Evolutionary conservation across 352 stramenopile genomes (phyloP), one percentile per base, ranked within the genome.

Genomic region (Pythium rishiriense): DNA sequence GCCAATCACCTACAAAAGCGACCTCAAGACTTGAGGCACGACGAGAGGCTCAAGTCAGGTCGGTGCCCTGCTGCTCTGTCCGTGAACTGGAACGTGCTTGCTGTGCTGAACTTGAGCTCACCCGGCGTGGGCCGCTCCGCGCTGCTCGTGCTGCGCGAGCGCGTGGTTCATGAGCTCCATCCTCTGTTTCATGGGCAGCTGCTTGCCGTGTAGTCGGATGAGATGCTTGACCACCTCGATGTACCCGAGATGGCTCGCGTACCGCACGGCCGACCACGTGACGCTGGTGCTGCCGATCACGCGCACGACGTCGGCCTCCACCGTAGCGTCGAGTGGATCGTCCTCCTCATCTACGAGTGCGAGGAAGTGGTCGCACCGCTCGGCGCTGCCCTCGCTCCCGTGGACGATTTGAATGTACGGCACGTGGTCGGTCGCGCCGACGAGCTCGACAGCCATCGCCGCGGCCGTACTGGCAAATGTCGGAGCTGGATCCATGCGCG

Each of bases 171-270:
- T 4, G 14, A 62, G 42, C 29, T 35, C 19, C 42, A 62, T 41
- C 15, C 55, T 28, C 21, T 62, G 42, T 28, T 42, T 54, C 22
- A 54, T 42, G 5, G 42, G 42, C n/a, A 62, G 19, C 25, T 55
- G 55, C 41, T 55, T 62, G 28, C 55, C 55, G 28, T 46, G 43
- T 2, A 7, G 35, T 3, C 50, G 45, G 43, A 62, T 50, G 3
- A 62, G 55, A 11, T 46, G 29, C 43, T 54, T 55, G 21, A 62
- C 55, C 3, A 62, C 43, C 10, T 62, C 55, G 19, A 62, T 43
- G 39, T 46, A 54, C 2, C 55, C 55, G 19, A 62, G 31, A 47
- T 62, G 55, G 55, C 55, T 62, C 21, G 55, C 55, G 55, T 62
- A 62, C 45, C 39, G 42, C 21, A 41, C 45, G 4, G 43, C 26